Conservation (phyloP, 2,329 filamentous ascomycete genomes). For the Hyphodiscus sp. region DNA sequence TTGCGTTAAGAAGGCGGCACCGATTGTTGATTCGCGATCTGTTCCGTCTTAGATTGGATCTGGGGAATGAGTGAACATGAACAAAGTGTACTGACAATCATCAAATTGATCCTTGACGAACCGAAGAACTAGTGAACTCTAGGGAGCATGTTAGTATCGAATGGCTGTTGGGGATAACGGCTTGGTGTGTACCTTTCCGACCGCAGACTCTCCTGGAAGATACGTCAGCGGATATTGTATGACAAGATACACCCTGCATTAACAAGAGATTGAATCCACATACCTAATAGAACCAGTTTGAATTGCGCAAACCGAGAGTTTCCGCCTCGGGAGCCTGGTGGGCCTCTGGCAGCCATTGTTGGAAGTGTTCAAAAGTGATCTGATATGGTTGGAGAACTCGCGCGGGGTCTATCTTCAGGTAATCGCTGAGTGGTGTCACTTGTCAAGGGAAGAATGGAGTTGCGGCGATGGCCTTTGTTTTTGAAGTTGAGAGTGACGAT, state of each 20-base stretch:
- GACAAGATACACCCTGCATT: not conserved
- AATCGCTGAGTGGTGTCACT: not conserved
- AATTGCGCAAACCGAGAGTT: constrained; percentile 95
- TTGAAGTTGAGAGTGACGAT: not conserved
- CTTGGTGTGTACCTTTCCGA: constrained; percentile 73
- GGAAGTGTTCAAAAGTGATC: constrained; percentile 12
- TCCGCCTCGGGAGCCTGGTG: constrained; percentile 53
- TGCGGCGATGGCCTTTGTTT: not conserved
- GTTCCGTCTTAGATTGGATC: not conserved
- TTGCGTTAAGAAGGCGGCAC: constrained; percentile 96
- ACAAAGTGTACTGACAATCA: constrained; percentile 38
- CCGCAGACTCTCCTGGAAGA: constrained; percentile 81
- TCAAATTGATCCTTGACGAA: constrained; percentile 99
- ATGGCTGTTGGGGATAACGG: not conserved
- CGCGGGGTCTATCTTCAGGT: not conserved
- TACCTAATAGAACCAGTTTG: constrained; percentile 95
- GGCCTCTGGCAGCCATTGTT: constrained; percentile 79
- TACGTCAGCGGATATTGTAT: not conserved
- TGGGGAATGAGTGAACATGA: not conserved
- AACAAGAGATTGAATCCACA: constrained; percentile 29
- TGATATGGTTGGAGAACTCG: not conserved
- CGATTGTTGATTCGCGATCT: constrained; percentile 29
- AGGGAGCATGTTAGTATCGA: constrained; percentile 17
- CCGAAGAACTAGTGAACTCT: constrained; percentile 96
- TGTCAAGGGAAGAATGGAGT: not conserved